A percentile compares a stretch with the other conserved stretches of the same genome.
Evolutionary conservation across 1,284 basidiomycete species (phyloP).

Genomic region (Athelia sp.): DNA sequence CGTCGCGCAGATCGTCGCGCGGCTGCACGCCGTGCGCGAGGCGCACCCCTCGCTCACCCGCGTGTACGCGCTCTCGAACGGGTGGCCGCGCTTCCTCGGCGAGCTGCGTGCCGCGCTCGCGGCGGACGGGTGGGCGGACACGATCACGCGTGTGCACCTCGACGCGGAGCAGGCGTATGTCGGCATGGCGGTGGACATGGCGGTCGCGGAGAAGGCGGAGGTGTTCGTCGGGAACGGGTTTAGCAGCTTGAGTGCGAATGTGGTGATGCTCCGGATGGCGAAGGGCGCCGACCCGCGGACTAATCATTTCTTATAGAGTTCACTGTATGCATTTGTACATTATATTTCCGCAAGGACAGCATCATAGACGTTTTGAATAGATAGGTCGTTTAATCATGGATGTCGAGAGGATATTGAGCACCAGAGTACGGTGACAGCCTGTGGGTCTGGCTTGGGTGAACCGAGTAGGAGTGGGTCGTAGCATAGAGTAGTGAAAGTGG

Average conservation of each 20-base stretch:
- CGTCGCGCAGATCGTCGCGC: conserved; percentile 44
- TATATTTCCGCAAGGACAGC: too few species aligned
- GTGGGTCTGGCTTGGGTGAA: too few species aligned
- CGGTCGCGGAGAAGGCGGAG: conserved; percentile 59
- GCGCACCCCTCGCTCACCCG: conserved; percentile 30
- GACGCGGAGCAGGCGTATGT: conserved; percentile 48
- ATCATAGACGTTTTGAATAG: too few species aligned
- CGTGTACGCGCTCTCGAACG: conserved; percentile 58
- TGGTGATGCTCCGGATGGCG: conserved; percentile 49
- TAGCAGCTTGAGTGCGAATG: conserved; percentile 52
- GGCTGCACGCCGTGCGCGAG: conserved; percentile 33
- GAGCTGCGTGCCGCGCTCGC: conserved; percentile 39
- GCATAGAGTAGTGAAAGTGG: too few species aligned
- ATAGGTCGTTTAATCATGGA: too few species aligned
- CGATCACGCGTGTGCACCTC: conserved; percentile 32
- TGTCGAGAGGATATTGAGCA: too few species aligned
- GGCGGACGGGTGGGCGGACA: conserved; percentile 44
- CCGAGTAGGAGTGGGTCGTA: too few species aligned
- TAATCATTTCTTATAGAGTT: conserved; percentile 42
- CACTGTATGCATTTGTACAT: too few species aligned
- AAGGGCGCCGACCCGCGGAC: conserved; percentile 31
- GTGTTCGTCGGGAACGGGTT: conserved; percentile 79
- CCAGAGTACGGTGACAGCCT: too few species aligned
- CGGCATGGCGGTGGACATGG: conserved; percentile 65
- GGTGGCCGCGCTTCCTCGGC: conserved; percentile 43